Evolutionary conservation across 495 filamentous ascomycete genomes (phyloP), one percentile per base, ranked within the genome.

Genomic region (Thermothielavioides terrestris): DNA sequence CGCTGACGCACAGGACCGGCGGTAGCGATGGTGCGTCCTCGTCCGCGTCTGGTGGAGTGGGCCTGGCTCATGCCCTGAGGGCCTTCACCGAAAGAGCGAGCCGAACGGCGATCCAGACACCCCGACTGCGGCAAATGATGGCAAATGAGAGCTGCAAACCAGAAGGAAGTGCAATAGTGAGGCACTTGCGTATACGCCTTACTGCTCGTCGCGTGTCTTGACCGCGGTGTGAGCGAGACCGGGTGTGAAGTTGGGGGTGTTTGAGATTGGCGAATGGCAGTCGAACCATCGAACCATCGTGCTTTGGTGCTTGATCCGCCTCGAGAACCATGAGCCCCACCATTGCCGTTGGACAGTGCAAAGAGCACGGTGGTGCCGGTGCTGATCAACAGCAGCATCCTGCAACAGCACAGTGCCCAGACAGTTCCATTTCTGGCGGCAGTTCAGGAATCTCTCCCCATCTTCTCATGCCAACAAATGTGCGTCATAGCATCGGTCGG

Each of bases 261-360:
- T 11, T 22, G 39, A 50, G 31, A 43, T 50, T 45, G 41, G 26
- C 40, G 34, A 51, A 51, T 51, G 45, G 35, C 18, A 23, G 11
- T 23, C 42, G 10, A 20, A 17, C 20, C 18, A 34, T 45, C 17
- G 42, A 10, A 28, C 10, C 10, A 28, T 28, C 6, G 10, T 28
- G 6, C 10, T 10, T 10, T 28, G 27, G 5, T 28, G 5, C 5
- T 28, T 28, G 27, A 28, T 5, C 27, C 27, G n/a, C n/a, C n/a
- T n/a, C n/a, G n/a, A n/a, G n/a, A n/a, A n/a, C n/a, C n/a, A n/a
- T n/a, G n/a, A n/a, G 40, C 41, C 20, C 42, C 42, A 34, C 42
- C 15, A 8, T 21, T 4, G 10, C n/a, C n/a, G n/a, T n/a, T n/a
- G 1, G 2, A 35, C 42, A 34, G 42, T 45, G 42, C 20, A 12